These are phyloP conservation scores for Dryadomyces quercus-mongolicae DNA, from an alignment of 2,329 filamentous ascomycete genomes.

Conservation along the genomic window DNA sequence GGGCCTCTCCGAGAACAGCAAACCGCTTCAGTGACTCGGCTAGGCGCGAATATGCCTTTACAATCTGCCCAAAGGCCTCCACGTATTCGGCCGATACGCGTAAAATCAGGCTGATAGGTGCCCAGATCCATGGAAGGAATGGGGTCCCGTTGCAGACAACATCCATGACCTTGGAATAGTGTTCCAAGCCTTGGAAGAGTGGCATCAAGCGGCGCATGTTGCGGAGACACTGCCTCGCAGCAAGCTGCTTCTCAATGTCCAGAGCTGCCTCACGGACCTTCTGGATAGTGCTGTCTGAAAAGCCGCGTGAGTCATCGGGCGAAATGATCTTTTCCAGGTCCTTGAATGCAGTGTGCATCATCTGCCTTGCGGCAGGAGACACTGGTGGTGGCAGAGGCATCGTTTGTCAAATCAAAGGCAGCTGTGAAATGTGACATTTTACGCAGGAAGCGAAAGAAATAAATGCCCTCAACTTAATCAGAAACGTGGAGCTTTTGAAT, in stretches of 20 bases:
- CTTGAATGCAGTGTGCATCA: constrained; percentile 13
- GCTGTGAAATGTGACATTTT: too few relatives aligned
- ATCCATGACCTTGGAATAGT: constrained; percentile 29
- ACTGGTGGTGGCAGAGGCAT: constrained; percentile 7
- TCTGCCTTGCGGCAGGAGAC: constrained; percentile 6
- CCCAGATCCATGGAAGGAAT: constrained; percentile 34
- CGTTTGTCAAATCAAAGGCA: too few relatives aligned
- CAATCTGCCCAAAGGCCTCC: constrained; percentile 28
- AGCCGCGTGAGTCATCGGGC: constrained; percentile 8
- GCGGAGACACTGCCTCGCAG: constrained; percentile 22
- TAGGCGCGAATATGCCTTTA: constrained; percentile 27
- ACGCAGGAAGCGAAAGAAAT: too few relatives aligned
- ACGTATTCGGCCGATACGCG: constrained; percentile 20
- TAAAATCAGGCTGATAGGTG: constrained; percentile 27
- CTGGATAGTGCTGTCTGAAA: constrained; percentile 21
- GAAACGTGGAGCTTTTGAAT: too few relatives aligned
- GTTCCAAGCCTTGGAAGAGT: constrained; percentile 26
- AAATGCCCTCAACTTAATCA: too few relatives aligned
- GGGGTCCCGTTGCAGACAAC: constrained; percentile 33
- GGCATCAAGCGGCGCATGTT: constrained; percentile 31
- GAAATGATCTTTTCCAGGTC: constrained; percentile 12
- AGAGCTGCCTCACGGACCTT: constrained; percentile 24
- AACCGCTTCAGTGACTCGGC: constrained; percentile 26
- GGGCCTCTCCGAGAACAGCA: constrained; percentile 19
- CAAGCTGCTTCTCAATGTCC: constrained; percentile 27